A percentile compares a stretch with the other conserved stretches of the same genome.
These are phyloP conservation scores for Solanum bulbocastanum DNA, from an alignment of 257 asterid species.

Conservation along the genomic window DNA sequence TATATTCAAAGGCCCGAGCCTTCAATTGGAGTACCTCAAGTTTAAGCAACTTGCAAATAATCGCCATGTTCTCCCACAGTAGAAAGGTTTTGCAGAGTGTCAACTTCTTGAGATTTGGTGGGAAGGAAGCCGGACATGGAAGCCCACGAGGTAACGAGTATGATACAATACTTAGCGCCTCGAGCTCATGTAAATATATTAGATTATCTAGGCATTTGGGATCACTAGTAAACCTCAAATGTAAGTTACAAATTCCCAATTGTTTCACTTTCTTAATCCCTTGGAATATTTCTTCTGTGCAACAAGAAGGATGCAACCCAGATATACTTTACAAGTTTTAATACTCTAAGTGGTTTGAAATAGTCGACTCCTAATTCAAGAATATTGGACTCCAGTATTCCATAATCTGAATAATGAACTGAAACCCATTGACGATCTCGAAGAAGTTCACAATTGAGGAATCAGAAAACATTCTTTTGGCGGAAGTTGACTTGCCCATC, in stretches of 20 bases:
- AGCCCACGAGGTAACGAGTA: too few relatives aligned
- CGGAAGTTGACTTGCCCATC: too few relatives aligned
- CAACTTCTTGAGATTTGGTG: neutral
- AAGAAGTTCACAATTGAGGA: too few relatives aligned
- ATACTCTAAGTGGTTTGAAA: too few relatives aligned
- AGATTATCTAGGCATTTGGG: neutral
- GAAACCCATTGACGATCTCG: too few relatives aligned
- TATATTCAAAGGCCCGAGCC: neutral
- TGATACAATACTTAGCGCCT: neutral
- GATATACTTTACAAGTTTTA: neutral
- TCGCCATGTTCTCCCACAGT: neutral
- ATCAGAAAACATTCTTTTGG: too few relatives aligned
- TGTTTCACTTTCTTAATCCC: neutral
- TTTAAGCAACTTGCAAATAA: neutral
- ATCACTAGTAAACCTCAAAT: too few relatives aligned
- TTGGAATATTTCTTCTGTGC: neutral
- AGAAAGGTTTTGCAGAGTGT: neutral
- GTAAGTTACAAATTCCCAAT: neutral
- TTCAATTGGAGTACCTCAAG: neutral
- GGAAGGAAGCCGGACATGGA: neutral
- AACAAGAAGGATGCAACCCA: neutral
- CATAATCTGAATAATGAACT: too few relatives aligned
- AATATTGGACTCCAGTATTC: too few relatives aligned
- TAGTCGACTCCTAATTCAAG: too few relatives aligned
- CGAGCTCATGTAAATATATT: neutral